phyloP scores from a whole-genome alignment of 2,329 filamentous ascomycete species.

The Cercospora berteroae region DNA sequence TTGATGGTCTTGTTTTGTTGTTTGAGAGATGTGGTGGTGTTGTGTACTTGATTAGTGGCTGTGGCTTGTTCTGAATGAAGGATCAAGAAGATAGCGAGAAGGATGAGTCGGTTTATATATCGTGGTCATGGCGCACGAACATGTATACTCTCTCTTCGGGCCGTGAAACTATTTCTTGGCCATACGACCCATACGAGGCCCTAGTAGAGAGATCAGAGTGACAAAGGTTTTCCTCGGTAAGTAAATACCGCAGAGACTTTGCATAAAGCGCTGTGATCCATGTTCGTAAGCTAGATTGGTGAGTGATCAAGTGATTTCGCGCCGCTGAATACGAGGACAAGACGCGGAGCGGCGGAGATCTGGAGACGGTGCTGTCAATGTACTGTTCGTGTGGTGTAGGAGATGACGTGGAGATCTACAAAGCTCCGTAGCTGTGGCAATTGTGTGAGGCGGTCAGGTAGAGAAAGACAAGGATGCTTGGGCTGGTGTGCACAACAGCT shows the following conservation, averaged over 20 bases:
- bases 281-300: neutral
- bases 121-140: neutral
- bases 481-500: neutral
- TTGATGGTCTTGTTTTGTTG: neutral
- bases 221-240: neutral
- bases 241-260: neutral
- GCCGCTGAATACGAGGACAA: neutral
- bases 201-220: neutral
- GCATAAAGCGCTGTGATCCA: neutral
- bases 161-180: neutral
- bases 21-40: neutral
- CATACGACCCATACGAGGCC: neutral
- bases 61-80: neutral
- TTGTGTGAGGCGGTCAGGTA: neutral
- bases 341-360: neutral
- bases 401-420: neutral
- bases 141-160: neutral
- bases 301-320: neutral
- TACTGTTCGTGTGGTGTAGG: neutral
- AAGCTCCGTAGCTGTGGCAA: neutral
- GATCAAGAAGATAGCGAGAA: neutral
- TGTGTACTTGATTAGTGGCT: neutral
- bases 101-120: neutral
- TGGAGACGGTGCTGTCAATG: neutral
- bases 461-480: neutral